Evolutionary conservation across 331 rosid genomes (phyloP), one percentile per base, ranked within the genome.

Genomic region (Ulmus americana): DNA sequence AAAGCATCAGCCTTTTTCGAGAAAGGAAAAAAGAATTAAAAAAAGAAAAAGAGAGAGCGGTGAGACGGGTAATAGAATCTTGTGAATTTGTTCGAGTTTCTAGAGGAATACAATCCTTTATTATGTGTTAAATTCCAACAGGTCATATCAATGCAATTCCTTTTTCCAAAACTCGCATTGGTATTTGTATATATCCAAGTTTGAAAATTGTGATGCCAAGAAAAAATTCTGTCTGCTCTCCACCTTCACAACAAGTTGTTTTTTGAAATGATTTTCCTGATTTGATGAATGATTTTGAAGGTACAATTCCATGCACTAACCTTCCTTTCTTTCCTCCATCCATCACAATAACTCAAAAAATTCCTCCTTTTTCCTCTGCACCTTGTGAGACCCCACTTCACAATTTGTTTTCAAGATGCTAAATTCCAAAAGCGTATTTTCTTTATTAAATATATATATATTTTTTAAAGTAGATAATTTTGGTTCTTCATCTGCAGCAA

Each of bases 11-110:
- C 45, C 75, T 66, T 79, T 68, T 48, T 46, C 61, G 12, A 45
- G 70, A 70, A 70, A 64, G 62, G 70, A 2, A 55, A 16, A n/a
- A 1, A 14, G n/a, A 49, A 59, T 39, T 13, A 54, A 54, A 8
- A 54, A 28, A 13, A 3, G 28, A 6, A 5, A 6, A 9, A 10
- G 59, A 5, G 56, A 38, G 70, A 55, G 61, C 50, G 62, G 71
- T 42, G 61, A 40, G 79, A 77, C 58, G 76, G 64, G 3, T 28
- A 28, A 70, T 61, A 52, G 77, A 79, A 50, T 70, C 39, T 43
- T 71, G 22, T 68, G 90, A 86, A 84, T 84, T 70, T 83, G 81
- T 81, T 84, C 75, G 39, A 56, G 55, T 79, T 72, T 77, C 74
- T 45, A 57, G 71, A 62, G 69, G 80, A 81, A 81, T 77, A 79